Evolutionary conservation across 371 early-diverging fungal genomes (phyloP), one percentile per base, ranked within the genome.

Genomic region (Rhizopus stolonifer): DNA sequence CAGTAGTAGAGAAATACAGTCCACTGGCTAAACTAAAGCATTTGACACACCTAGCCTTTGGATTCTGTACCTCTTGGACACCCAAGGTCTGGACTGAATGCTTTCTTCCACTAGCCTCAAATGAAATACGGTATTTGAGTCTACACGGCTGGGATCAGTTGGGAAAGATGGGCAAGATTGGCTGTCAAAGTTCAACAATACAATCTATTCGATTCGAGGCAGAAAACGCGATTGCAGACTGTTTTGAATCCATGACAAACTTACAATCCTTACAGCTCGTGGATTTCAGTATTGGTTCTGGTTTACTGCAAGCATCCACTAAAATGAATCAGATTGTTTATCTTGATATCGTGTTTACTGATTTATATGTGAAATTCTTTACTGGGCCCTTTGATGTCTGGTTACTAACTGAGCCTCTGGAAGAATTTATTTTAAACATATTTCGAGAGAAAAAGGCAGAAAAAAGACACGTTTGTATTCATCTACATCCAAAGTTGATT

Each of bases 111-210:
- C 31, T 55, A 7, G 22, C 33, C 6, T 46, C 33, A 19, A 45
- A 49, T 10, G 11, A 17, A 10, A 13, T 63, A 5, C 19, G 21
- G 19, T 23, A 29, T 11, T 22, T 63, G 0, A 46, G 54, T n/a
- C 40, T 63, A 10, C 50, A 58, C 42, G 64, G 64, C 5, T 63
- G 64, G 64, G 58, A 63, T 32, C 64, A 63, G 18, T 15, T 63
- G 19, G 64, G 64, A 13, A 54, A 54, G 22, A 5, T 58, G n/a
- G 50, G 32, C 11, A 58, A 43, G 40, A 23, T 36, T 1, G 64
- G 51, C 3, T 10, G 26, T 42, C 26, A 50, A 15, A 50, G 55
- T 8, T 38, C 49, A n/a, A 46, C 50, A 9, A 46, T 63, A 14
- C 51, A 63, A 2, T 51, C 64, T 6, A 50, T 54, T 22, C 54